Evolutionary conservation across 106 monocot genomes (phyloP), one percentile per base, ranked within the genome.

Genomic region (Phalaenopsis equestris): DNA sequence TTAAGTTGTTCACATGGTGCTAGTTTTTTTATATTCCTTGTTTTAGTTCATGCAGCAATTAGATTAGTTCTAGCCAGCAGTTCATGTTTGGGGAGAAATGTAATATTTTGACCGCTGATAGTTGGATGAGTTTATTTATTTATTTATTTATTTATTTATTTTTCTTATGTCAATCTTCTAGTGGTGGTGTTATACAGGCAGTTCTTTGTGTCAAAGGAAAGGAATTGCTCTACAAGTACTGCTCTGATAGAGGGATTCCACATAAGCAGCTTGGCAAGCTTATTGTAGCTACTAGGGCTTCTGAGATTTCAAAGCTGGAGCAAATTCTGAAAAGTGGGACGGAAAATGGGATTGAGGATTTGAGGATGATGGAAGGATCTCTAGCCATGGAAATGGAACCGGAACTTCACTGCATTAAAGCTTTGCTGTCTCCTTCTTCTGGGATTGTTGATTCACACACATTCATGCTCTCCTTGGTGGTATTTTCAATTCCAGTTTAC

Each of bases 361-460:
- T 99, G 75, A 83, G 67, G 82, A 88, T 99, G 91, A 76, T 93
- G 76, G 98, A 89, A n/a, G 84, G 84, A 19, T 91, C 82, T 76
- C 82, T 87, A 78, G 94, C 94, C 52, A 84, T 88, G 89, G 85
- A 79, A 41, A 85, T 99, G 88, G 98, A 99, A 75, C 92, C 98
- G 14, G 92, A 99, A 83, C 84, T 99, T 80, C 83, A 79, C 24
- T 99, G 94, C 73, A 83, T 87, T 18, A 91, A 93, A 78, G 94
- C 94, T 72, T 80, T 99, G 58, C 19, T 99, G n/a, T 99, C 98
- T 52, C 89, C 94, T 61, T 87, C 82, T 78, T 91, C 98, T 56
- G 98, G 98, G 52, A 94, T 99, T 42, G 82, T 94, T 39, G 98
- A 99, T 80, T 94, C 94, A 73, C 98, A 99, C 75, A 83, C 89